Conservation (phyloP, 2,329 filamentous ascomycete species). For the Botrytis aclada region DNA sequence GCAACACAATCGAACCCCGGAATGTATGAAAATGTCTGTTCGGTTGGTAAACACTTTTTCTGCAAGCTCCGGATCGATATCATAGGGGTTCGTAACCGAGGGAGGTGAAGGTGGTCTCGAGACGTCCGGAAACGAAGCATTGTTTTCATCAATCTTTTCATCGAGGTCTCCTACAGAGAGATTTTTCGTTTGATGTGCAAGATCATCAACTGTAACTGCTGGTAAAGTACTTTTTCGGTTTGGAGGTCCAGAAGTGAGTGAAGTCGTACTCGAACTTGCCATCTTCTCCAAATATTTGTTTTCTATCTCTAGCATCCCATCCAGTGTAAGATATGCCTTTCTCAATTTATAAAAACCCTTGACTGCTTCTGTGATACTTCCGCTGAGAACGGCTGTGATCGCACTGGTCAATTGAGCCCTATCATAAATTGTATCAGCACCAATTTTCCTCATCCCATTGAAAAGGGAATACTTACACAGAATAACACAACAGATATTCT, state of each 20-base stretch:
- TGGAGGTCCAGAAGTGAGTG: constrained; percentile 19
- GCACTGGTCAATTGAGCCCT: constrained; percentile 85
- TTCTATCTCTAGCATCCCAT: constrained; percentile 75
- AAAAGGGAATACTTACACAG: constrained; percentile 42
- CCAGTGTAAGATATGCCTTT: constrained; percentile 81
- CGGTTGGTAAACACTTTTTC: constrained; percentile 67
- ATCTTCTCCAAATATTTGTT: constrained; percentile 48
- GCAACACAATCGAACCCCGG: constrained; percentile 84
- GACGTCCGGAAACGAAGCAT: constrained; percentile 2
- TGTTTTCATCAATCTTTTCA: background rate
- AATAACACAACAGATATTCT: constrained; percentile 81
- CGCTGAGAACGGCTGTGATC: constrained; percentile 84
- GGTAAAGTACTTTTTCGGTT: background rate
- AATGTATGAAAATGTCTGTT: constrained; percentile 84
- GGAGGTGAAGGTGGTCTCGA: constrained; percentile 9
- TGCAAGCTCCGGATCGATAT: constrained; percentile 42
- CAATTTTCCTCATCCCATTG: constrained; percentile 7
- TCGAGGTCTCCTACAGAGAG: background rate
- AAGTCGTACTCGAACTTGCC: constrained; percentile 22
- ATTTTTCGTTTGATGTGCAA: constrained; percentile 2
- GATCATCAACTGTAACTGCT: constrained; percentile 4
- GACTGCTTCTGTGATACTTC: constrained; percentile 86
- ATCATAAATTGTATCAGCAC: constrained; percentile 13
- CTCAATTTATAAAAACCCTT: constrained; percentile 90
- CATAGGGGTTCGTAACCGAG: constrained; percentile 26